phyloP scores from a whole-genome alignment of 768 basidiomycete genomes.

The Chalciporus chontae region DNA sequence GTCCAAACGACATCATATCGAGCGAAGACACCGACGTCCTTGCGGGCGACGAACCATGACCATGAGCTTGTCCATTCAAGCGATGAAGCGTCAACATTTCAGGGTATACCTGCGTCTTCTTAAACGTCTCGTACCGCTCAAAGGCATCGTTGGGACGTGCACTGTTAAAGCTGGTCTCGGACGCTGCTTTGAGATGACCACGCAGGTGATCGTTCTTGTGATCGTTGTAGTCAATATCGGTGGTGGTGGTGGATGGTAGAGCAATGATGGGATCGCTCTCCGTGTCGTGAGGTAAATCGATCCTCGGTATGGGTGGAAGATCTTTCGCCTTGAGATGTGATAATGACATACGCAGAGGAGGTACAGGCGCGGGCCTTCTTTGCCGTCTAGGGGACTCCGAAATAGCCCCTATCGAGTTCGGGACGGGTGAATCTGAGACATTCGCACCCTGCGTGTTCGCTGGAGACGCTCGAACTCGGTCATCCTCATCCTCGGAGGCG shows the following conservation, averaged over 20 bases:
- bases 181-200: conserved; percentile 7
- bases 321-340: conserved; percentile 38
- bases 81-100: no score
- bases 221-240: not conserved
- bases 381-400: conserved; percentile 31
- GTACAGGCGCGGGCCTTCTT: conserved; percentile 27
- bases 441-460: conserved; percentile 21
- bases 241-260: not conserved
- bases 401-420: conserved; percentile 36
- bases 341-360: conserved; percentile 16
- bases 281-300: conserved; percentile 22
- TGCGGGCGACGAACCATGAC: not conserved
- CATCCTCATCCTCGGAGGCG: not conserved
- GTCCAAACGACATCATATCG: conserved; percentile 35
- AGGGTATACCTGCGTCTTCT: conserved; percentile 40
- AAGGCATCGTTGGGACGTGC: conserved; percentile 75
- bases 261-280: conserved; percentile 1
- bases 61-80: no score
- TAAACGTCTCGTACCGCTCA: conserved; percentile 85
- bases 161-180: conserved; percentile 12
- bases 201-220: not conserved
- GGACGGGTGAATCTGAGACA: conserved; percentile 17
- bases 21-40: conserved; percentile 63
- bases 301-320: conserved; percentile 50
- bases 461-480: not conserved